These are phyloP conservation scores for Quercus mongolica DNA, from an alignment of 306 rosid genomes.

Conservation along the genomic window DNA sequence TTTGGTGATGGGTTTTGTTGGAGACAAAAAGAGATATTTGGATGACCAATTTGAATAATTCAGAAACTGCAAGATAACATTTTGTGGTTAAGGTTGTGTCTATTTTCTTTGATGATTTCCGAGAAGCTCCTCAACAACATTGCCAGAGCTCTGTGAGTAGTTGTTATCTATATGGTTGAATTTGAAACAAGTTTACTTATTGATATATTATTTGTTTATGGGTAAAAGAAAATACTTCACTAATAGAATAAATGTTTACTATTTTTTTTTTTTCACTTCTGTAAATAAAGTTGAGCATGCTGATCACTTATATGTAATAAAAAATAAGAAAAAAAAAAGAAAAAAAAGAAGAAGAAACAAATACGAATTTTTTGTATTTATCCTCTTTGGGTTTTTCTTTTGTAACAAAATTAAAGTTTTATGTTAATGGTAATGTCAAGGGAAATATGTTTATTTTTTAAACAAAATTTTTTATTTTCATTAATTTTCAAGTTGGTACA, in stretches of 20 bases:
- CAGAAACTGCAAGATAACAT: conserved; percentile 62
- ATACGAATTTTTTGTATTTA: no score
- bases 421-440: no score
- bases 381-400: no score
- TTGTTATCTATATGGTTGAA: background rate
- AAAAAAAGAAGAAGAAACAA: no score
- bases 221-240: background rate
- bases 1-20: conserved; percentile 1
- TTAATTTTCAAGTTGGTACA: no score
- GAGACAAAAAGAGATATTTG: conserved; percentile 38
- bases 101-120: conserved; percentile 65
- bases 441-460: no score
- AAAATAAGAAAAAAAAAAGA: no score
- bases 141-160: conserved; percentile 54
- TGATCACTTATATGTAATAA: no score
- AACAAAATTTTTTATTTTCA: no score
- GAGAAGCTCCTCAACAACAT: conserved; percentile 54
- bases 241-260: background rate
- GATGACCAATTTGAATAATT: conserved; percentile 37
- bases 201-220: background rate
- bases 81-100: conserved; percentile 66
- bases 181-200: background rate
- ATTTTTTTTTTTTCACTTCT: background rate
- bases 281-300: no score
- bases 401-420: no score